phyloP scores from a whole-genome alignment of 2,329 filamentous ascomycete species.

The Trichophyton mentagrophytes region DNA sequence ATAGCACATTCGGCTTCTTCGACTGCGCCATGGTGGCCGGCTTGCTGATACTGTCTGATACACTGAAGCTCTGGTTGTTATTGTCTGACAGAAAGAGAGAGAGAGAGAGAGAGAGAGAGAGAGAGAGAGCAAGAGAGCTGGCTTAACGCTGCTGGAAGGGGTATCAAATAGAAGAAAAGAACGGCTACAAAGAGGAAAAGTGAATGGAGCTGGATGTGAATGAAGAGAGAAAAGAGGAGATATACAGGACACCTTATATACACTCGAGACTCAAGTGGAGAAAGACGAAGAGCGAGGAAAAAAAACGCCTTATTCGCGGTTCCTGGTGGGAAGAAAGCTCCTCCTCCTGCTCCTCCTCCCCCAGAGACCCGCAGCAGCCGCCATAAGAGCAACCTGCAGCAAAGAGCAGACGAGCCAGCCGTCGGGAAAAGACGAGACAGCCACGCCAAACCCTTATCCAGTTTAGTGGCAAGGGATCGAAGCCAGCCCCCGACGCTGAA shows the following conservation, averaged over 20 bases:
- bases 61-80: too few relatives aligned
- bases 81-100: background rate
- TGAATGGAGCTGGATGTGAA: background rate
- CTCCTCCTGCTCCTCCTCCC: background rate
- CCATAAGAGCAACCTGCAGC: background rate
- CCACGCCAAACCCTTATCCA: background rate
- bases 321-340: background rate
- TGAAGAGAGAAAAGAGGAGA: background rate
- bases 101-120: background rate
- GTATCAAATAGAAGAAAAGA: background rate
- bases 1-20: constrained; percentile 62
- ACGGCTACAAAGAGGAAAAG: background rate
- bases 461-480: background rate
- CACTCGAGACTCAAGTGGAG: background rate
- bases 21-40: constrained; percentile 10
- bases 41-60: too few relatives aligned
- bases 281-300: background rate
- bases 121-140: background rate
- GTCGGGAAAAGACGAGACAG: background rate
- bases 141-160: background rate
- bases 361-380: background rate
- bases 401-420: background rate
- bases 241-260: background rate
- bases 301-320: background rate
- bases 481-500: background rate